A percentile compares a stretch with the other conserved stretches of the same genome.
Evolutionary conservation across 257 asterid species (phyloP).

Genomic region (Nicotiana tomentosiformis): DNA sequence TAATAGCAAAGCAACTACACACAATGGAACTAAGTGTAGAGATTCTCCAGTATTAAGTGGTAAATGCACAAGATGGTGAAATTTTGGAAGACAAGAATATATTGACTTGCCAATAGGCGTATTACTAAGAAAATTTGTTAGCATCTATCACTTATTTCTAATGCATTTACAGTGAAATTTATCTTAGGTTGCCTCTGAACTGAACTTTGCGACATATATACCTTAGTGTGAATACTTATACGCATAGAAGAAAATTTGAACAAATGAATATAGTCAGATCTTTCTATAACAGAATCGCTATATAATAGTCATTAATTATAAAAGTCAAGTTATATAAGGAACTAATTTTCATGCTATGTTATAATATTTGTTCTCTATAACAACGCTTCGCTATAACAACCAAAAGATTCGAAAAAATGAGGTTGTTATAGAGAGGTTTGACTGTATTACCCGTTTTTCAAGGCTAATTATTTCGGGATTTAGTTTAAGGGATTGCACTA

Average conservation of each 20-base stretch:
- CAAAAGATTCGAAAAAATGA: too few relatives aligned
- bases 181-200: background rate
- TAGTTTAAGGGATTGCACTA: constrained; percentile 49
- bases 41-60: background rate
- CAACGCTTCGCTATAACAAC: too few relatives aligned
- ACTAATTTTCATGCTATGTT: too few relatives aligned
- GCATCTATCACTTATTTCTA: background rate
- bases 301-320: too few relatives aligned
- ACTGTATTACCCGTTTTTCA: constrained; percentile 51
- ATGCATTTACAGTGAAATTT: background rate
- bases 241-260: too few relatives aligned
- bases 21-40: background rate
- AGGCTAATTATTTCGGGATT: constrained; percentile 48
- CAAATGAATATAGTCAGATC: too few relatives aligned
- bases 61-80: background rate
- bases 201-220: too few relatives aligned
- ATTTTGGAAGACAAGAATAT: background rate
- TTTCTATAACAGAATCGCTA: too few relatives aligned
- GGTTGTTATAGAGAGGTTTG: too few relatives aligned
- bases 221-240: too few relatives aligned
- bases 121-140: background rate
- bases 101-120: background rate
- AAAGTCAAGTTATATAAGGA: too few relatives aligned
- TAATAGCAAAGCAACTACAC: background rate
- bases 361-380: too few relatives aligned